Evolutionary conservation across 2,329 filamentous ascomycete species (phyloP).

Genomic region (Colletotrichum sp.): DNA sequence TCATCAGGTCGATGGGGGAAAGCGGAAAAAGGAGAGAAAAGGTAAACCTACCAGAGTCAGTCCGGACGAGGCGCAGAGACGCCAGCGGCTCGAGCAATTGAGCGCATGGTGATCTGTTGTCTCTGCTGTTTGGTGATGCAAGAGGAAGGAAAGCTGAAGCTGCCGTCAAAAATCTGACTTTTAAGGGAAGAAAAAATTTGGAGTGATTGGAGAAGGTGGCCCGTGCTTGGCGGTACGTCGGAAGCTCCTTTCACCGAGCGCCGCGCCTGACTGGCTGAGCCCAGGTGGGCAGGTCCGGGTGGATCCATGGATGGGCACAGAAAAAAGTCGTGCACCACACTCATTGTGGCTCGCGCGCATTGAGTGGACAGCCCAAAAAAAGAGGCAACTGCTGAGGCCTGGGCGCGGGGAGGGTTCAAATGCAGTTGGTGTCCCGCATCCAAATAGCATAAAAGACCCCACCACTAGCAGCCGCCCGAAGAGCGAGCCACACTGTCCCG

Average conservation of each 20-base stretch:
- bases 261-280: background rate
- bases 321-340: background rate
- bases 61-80: background rate
- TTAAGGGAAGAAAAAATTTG: slow-evolving; percentile 11
- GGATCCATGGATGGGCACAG: background rate
- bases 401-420: slow-evolving; percentile 7
- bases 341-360: background rate
- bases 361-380: background rate
- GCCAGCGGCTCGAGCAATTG: background rate
- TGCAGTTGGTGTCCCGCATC: slow-evolving; percentile 14
- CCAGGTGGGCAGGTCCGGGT: background rate
- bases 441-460: slow-evolving; percentile 18
- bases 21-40: background rate
- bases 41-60: slow-evolving; percentile 21
- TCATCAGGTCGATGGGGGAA: slow-evolving; percentile 42
- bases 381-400: background rate
- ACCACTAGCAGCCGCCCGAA: background rate
- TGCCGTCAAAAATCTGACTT: background rate
- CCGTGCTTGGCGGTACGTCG: slow-evolving; percentile 9
- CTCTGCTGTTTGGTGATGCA: slow-evolving; percentile 12
- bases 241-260: slow-evolving; percentile 13
- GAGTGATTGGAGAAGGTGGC: slow-evolving; percentile 17
- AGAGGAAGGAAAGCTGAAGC: background rate
- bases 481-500: slow-evolving; percentile 1
- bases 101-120: background rate